A percentile compares a stretch with the other conserved stretches of the same genome.
phyloP scores from a whole-genome alignment of 2,329 filamentous ascomycete genomes.

The Aspergillus pseudotamarii region DNA sequence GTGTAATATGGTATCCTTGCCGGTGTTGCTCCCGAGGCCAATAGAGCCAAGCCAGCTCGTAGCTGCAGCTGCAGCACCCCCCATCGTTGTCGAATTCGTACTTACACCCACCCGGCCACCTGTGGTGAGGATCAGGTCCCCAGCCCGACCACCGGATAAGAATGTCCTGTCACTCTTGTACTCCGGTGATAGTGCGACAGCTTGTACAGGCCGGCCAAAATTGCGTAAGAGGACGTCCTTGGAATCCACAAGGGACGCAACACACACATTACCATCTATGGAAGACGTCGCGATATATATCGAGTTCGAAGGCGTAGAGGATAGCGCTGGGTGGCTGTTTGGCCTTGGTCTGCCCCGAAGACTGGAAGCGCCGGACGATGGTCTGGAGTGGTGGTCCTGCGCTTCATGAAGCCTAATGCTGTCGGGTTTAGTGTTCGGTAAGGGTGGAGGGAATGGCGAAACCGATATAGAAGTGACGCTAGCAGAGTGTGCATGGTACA shows the following conservation, averaged over 20 bases:
- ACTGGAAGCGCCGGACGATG: constrained; percentile 34
- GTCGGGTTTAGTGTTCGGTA: constrained; percentile 47
- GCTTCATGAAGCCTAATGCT: constrained; percentile 37
- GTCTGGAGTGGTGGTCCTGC: constrained; percentile 21
- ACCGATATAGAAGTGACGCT: constrained; percentile 89
- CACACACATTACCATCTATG: constrained; percentile 92
- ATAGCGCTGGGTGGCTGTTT: constrained; percentile 48
- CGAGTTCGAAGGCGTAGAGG: constrained; percentile 79
- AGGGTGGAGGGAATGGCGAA: constrained; percentile 76
- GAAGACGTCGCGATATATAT: constrained; percentile 94
- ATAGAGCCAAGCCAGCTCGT: constrained; percentile 91
- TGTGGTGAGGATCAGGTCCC: constrained; percentile 81
- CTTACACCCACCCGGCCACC: constrained; percentile 79
- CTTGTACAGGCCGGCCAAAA: constrained; percentile 89
- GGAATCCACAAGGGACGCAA: constrained; percentile 81
- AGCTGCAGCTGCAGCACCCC: constrained; percentile 71
- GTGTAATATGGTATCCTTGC: constrained; percentile 84
- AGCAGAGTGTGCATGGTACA: constrained; percentile 90
- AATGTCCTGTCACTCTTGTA: constrained; percentile 89
- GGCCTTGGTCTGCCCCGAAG: constrained; percentile 32
- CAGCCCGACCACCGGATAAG: constrained; percentile 85
- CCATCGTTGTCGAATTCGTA: constrained; percentile 82
- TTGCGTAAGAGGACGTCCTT: constrained; percentile 92
- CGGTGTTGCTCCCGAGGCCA: constrained; percentile 74
- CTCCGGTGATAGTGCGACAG: constrained; percentile 91